Conservation (phyloP, 306 rosid species). For the Ormosia emarginata region DNA sequence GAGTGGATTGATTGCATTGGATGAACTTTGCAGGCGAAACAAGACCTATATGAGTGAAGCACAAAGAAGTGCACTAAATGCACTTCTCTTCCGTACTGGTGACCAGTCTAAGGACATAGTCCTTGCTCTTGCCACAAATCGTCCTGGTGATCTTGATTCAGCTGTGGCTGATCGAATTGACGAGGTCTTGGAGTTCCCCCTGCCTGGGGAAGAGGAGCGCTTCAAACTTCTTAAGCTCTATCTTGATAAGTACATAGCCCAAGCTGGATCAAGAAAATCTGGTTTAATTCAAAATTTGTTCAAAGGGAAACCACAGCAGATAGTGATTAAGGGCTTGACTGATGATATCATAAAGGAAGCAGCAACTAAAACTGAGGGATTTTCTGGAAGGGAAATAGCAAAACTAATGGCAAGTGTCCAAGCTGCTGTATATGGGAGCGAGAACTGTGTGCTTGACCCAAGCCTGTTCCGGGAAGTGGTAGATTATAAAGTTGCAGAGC, state of each 20-base stretch:
- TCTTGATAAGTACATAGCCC: constrained; percentile 81
- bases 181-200: constrained; percentile 92
- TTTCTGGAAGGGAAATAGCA: constrained; percentile 96
- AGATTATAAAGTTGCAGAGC: constrained; percentile 93
- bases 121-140: constrained; percentile 96
- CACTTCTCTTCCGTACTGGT: constrained; percentile 95
- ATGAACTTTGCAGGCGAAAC: constrained; percentile 71
- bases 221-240: constrained; percentile 81
- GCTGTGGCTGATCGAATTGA: constrained; percentile 95
- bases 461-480: constrained; percentile 80
- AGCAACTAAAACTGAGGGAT: constrained; percentile 78
- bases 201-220: constrained; percentile 92
- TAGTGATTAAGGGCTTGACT: constrained; percentile 77
- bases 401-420: constrained; percentile 96
- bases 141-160: constrained; percentile 95
- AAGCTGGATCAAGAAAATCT: constrained; percentile 65
- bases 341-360: constrained; percentile 85
- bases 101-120: constrained; percentile 98
- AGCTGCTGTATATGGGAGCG: constrained; percentile 91
- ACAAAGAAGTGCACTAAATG: constrained; percentile 97
- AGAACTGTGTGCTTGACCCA: constrained; percentile 75
- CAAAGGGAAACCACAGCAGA: constrained; percentile 57
- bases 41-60: constrained; percentile 99
- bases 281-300: constrained; percentile 59
- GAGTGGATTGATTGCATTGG: constrained; percentile 16